Evolutionary conservation across 228 moss, liverwort and hornwort species (phyloP).

Genomic region (Sphagnum magellanicum): DNA sequence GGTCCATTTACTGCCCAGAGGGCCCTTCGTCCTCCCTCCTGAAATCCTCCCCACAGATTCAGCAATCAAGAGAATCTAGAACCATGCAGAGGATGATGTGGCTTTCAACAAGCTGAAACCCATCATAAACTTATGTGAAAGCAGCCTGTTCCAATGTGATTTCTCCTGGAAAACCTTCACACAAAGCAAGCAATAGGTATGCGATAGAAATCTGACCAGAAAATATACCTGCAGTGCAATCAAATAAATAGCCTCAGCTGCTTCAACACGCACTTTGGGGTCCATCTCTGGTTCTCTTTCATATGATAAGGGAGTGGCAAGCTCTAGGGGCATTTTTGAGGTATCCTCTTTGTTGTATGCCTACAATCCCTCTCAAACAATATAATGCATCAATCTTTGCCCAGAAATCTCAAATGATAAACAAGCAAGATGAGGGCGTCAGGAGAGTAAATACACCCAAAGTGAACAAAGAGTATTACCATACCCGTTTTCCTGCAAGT

Average conservation of each 20-base stretch:
- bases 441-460: background rate
- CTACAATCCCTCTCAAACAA: conserved; percentile 5
- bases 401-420: background rate
- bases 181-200: too few relatives aligned
- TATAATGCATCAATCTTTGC: background rate
- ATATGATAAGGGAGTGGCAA: conserved; percentile 85
- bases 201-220: too few relatives aligned
- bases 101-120: too few relatives aligned
- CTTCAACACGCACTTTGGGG: conserved; percentile 52
- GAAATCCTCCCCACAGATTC: conserved; percentile 35
- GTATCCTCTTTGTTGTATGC: conserved; percentile 72
- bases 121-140: too few relatives aligned
- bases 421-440: background rate
- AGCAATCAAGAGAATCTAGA: background rate
- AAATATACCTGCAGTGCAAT: conserved; percentile 35
- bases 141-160: too few relatives aligned
- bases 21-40: conserved; percentile 80
- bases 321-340: conserved; percentile 74
- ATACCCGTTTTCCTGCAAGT: conserved; percentile 58
- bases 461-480: background rate
- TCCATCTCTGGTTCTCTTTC: conserved; percentile 74
- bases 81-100: too few relatives aligned
- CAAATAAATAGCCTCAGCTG: conserved; percentile 57
- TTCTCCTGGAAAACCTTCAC: too few relatives aligned
- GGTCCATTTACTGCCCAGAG: conserved; percentile 85